Conservation (phyloP, 371 early-diverging fungal species). For the Circinella minor region DNA sequence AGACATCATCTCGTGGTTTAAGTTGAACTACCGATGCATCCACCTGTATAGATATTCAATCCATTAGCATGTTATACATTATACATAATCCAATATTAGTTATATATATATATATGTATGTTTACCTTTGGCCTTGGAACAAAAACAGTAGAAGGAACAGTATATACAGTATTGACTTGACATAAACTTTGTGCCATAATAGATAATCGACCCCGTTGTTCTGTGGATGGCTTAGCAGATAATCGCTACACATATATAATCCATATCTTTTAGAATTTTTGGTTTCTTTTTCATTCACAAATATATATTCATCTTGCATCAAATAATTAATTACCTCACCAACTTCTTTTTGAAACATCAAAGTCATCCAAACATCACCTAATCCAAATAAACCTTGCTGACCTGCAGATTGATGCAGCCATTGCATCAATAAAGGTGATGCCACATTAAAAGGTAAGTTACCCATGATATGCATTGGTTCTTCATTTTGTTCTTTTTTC, state of each 20-base stretch:
- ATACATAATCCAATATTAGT: too few species aligned
- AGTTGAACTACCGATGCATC: constrained; percentile 79
- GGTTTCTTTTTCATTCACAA: too few species aligned
- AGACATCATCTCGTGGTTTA: constrained; percentile 39
- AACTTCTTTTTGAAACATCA: constrained; percentile 91
- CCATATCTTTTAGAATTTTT: not conserved
- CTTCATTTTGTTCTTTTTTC: not conserved
- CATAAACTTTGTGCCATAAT: constrained; percentile 79
- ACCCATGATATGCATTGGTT: constrained; percentile 66
- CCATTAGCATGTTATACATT: too few species aligned
- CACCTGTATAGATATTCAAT: constrained; percentile 38
- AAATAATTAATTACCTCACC: constrained; percentile 54
- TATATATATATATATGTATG: not conserved
- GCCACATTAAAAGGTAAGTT: constrained; percentile 85
- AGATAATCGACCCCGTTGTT: constrained; percentile 71
- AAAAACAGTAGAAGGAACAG: constrained; percentile 67
- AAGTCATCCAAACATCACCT: constrained; percentile 66
- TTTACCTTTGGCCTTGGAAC: constrained; percentile 73
- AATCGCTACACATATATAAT: constrained; percentile 55
- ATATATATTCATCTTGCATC: too few species aligned
- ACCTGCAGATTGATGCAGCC: constrained; percentile 66
- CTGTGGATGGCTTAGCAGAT: constrained; percentile 54
- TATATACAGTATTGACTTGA: constrained; percentile 65
- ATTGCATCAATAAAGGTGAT: constrained; percentile 74
- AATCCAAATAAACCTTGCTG: constrained; percentile 66